Evolutionary conservation across 2,329 filamentous ascomycete genomes (phyloP), one percentile per base, ranked within the genome.

Genomic region (Bimuria novae-zelandiae): DNA sequence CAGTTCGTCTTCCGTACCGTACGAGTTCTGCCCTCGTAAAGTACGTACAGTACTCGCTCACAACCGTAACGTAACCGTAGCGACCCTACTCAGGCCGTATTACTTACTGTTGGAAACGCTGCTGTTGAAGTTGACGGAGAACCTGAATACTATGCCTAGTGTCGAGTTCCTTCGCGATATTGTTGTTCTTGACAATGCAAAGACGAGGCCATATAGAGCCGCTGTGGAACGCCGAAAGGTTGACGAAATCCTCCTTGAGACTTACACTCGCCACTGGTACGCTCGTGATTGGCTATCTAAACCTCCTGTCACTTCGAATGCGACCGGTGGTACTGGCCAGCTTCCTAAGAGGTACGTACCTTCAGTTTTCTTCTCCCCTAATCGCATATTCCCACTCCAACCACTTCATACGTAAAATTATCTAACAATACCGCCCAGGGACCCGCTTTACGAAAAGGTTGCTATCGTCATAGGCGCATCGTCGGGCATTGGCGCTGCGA

Each of bases 401-500:
- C n/a, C n/a, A n/a, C n/a, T n/a, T n/a, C n/a, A n/a, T n/a, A n/a
- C n/a, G n/a, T n/a, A n/a, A n/a, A n/a, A n/a, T n/a, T n/a, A n/a
- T n/a, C n/a, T n/a, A n/a, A n/a, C n/a, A n/a, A n/a, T n/a, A n/a
- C n/a, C 14, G 8, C 7, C 16, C n/a, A 36, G 33, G 53, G 86
- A 87, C 1, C 84, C 86, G 2, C 75, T 92, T 3, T 82, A 80
- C 35, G 89, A 87, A 11, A 82, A 83, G 39, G 87, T 92, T 0
- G 89, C 87, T 19, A 84, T 92, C 25, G 79, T 92, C n/a, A 91
- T 88, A 0, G 89, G 89, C 22, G 89, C 89, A 2, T 91, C 88
- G 2, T 91, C 88, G 1, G 89, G 89, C 1, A 92, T 92, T 51
- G 89, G 89, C 14, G 88, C 88, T 5, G 89, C 89, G 1, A 86